Conservation (phyloP, 495 filamentous ascomycete species). For the Letharia lupina region DNA sequence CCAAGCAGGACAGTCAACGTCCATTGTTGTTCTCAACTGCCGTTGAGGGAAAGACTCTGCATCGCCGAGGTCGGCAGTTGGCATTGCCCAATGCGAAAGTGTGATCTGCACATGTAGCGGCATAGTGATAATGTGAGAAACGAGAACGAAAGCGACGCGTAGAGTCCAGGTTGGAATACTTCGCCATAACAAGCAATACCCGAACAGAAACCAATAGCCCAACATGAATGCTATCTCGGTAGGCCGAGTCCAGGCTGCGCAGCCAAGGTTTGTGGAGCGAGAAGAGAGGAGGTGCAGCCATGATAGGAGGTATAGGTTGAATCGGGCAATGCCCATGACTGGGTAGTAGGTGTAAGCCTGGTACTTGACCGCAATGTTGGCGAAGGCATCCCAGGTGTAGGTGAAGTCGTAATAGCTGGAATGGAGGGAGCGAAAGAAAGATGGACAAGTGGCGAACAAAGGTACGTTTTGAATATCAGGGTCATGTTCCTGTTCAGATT, state of each 20-base stretch:
- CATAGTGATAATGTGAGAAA: slow-evolving; percentile 42
- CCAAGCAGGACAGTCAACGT: slow-evolving; percentile 42
- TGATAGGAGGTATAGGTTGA: slow-evolving; percentile 23
- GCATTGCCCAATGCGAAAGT: slow-evolving; percentile 45
- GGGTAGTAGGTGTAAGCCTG: slow-evolving; percentile 45
- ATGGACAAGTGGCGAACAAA: slow-evolving; percentile 41
- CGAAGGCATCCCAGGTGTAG: slow-evolving; percentile 37
- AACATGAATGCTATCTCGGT: slow-evolving; percentile 23
- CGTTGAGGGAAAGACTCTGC: slow-evolving; percentile 41
- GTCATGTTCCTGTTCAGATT: slow-evolving; percentile 36
- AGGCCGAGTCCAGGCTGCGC: slow-evolving; percentile 33
- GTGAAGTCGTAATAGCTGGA: slow-evolving; percentile 39
- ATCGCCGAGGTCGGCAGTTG: slow-evolving; percentile 40
- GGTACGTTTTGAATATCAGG: slow-evolving; percentile 46
- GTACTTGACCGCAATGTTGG: slow-evolving; percentile 34
- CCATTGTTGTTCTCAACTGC: slow-evolving; percentile 44
- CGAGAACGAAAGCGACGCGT: slow-evolving; percentile 39
- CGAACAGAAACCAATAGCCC: slow-evolving; percentile 40
- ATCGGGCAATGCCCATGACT: slow-evolving; percentile 43
- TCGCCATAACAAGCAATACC: slow-evolving; percentile 38
- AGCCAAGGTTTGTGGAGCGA: slow-evolving; percentile 36
- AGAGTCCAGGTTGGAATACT: slow-evolving; percentile 36
- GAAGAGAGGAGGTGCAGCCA: slow-evolving; percentile 20
- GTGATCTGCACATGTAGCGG: slow-evolving; percentile 46
- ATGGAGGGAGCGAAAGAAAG: slow-evolving; percentile 37